A percentile compares a stretch with the other conserved stretches of the same genome.
Conservation (phyloP, 441 rosid species). For the Croton laevigatus region DNA sequence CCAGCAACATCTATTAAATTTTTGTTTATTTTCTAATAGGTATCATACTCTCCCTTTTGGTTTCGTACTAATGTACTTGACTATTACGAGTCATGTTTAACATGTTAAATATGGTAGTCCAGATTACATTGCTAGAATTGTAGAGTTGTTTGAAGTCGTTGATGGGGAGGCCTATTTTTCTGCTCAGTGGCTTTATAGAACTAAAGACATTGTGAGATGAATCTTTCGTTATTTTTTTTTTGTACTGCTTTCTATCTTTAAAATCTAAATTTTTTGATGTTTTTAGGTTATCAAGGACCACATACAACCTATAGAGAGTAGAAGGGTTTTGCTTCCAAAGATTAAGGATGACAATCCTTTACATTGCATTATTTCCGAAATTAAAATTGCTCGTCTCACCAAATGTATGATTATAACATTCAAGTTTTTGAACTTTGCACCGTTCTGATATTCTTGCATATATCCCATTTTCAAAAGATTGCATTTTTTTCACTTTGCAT, state of each 20-base stretch:
- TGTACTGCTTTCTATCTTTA: background rate
- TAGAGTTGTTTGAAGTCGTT: constrained; percentile 54
- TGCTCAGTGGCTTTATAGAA: constrained; percentile 76
- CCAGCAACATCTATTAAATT: background rate
- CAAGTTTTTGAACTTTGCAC: background rate
- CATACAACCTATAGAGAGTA: background rate
- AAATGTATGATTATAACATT: constrained; percentile 6
- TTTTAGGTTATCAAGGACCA: constrained; percentile 12
- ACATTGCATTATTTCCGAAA: constrained; percentile 11
- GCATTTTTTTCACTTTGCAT: background rate
- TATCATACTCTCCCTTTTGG: background rate
- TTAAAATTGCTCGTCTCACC: constrained; percentile 16
- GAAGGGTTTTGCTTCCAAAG: constrained; percentile 16
- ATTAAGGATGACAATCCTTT: constrained; percentile 16
- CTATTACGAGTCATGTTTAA: background rate
- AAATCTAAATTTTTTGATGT: background rate
- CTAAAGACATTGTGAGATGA: constrained; percentile 55
- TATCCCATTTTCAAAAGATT: no score
- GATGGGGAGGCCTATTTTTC: constrained; percentile 42
- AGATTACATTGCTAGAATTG: constrained; percentile 45
- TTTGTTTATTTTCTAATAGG: background rate
- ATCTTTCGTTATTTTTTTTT: background rate
- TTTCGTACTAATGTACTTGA: background rate
- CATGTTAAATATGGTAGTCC: constrained; percentile 50
- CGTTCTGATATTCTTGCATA: background rate